Base-by-base conservation (phyloP, 2,329 filamentous ascomycete genomes). In the Reticulascus tulasneorum region DNA sequence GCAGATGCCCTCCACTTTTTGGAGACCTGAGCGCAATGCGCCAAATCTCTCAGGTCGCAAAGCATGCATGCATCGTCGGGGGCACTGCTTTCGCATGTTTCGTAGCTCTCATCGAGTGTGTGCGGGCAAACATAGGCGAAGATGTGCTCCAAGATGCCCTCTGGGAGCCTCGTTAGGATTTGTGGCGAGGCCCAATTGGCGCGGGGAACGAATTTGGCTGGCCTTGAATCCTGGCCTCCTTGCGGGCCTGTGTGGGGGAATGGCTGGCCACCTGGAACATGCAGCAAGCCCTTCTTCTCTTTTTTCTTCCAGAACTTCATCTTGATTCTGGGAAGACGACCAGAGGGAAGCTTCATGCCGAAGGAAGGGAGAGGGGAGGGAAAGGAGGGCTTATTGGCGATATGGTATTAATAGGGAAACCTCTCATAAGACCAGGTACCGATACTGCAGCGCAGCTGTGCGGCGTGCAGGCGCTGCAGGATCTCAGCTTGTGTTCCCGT, bases 1-100 rank as follows among this genome's bases (percentile, higher is more conserved):
- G 69, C 76, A 32, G 59, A 53, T n/a, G 55, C 53, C 39, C 71
- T 69, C 90, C 90, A 97, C 51, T 72, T 71, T 51, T 78, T 79
- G 58, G 79, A 86, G 33, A 87, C 86, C 56, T 78, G 72, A 24
- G 81, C 79, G 58, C 86, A 91, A 59, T 87, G 81, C 34, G 88
- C 80, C 37, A 96, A 75, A 60, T 96, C 89, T 48, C 90, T 82
- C 68, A 93, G 75, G 64, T 95, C 88, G 66, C 91, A 97, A 48
- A 94, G 80, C 85, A 93, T 91, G 66, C 91, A 97, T 38, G 80
- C 81, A 64, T 88, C 82, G 48, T 84, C 83, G 32, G 79, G 75
- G 47, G 84, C 79, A 41, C 84, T 87, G 52, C 86, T 77, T 66
- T 97, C 91, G 53, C 86, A 91, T 26, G 81, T 82, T 47, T 87